Evolutionary conservation across 163 green algal species (phyloP).

Genomic region (Scenedesmus sp.): DNA sequence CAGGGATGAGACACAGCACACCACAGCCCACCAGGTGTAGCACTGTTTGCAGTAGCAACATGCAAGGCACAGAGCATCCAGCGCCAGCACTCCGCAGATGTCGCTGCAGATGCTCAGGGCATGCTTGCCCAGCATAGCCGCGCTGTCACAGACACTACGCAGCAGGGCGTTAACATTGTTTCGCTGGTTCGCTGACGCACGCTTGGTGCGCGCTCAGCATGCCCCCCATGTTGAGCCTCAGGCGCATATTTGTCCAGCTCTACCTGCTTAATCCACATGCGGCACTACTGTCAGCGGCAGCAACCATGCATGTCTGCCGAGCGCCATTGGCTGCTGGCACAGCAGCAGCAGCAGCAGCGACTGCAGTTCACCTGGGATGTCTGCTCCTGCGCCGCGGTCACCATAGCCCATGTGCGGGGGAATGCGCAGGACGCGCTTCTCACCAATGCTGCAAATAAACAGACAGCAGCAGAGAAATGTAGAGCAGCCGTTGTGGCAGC

Average conservation of each 20-base stretch:
- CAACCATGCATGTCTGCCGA: neutral
- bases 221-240: too few species aligned
- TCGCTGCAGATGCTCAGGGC: too few species aligned
- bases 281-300: neutral
- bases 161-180: neutral
- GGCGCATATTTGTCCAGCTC: too few species aligned
- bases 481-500: too few species aligned
- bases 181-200: too few species aligned
- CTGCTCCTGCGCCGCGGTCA: conserved; percentile 69
- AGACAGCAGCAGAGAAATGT: neutral
- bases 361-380: conserved; percentile 66
- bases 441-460: conserved; percentile 70
- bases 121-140: too few species aligned
- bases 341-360: neutral
- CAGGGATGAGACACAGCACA: neutral
- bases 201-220: too few species aligned
- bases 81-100: too few species aligned
- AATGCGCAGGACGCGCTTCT: conserved; percentile 87
- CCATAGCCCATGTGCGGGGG: conserved; percentile 83
- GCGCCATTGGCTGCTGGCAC: neutral
- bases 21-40: too few species aligned
- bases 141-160: neutral
- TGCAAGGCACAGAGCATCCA: too few species aligned
- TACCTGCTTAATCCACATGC: too few species aligned
- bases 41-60: too few species aligned